Evolutionary conservation across 2,329 filamentous ascomycete genomes (phyloP).

Genomic region (Monilinia aucupariae): DNA sequence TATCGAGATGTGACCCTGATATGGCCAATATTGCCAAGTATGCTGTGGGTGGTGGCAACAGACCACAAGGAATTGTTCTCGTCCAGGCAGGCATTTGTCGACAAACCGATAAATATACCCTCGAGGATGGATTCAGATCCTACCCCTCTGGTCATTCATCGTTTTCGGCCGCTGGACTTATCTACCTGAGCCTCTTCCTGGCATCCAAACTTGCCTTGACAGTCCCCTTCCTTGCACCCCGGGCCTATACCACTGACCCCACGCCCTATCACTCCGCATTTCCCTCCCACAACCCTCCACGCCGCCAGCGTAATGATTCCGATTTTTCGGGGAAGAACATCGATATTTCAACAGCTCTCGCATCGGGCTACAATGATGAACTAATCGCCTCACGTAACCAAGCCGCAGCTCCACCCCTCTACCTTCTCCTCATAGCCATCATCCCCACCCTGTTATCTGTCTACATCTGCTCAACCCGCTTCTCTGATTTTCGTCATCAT

Average conservation of each 20-base stretch:
- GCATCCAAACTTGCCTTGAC: constrained; percentile 75
- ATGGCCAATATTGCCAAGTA: constrained; percentile 54
- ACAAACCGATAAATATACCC: constrained; percentile 52
- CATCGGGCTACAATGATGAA: constrained; percentile 28
- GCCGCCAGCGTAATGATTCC: not conserved
- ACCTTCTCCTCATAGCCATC: constrained; percentile 64
- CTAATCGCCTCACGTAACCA: constrained; percentile 57
- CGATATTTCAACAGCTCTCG: constrained; percentile 14
- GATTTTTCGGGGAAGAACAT: constrained; percentile 4
- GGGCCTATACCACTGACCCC: constrained; percentile 44
- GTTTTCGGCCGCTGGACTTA: constrained; percentile 70
- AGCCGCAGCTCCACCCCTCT: constrained; percentile 77
- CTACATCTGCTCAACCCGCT: constrained; percentile 80
- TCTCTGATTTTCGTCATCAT: constrained; percentile 83
- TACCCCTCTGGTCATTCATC: constrained; percentile 76
- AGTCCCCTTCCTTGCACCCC: constrained; percentile 60
- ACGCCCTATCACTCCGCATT: constrained; percentile 59
- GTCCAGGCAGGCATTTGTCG: constrained; percentile 74
- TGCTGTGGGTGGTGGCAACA: constrained; percentile 55
- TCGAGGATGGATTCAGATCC: constrained; percentile 78
- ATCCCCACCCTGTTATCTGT: constrained; percentile 69
- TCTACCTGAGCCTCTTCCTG: constrained; percentile 83
- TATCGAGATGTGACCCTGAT: constrained; percentile 72
- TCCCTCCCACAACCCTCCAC: constrained; percentile 52
- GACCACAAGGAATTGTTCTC: constrained; percentile 49